phyloP scores from a whole-genome alignment of 805 yeast species.

The Ogataea naganishii region DNA sequence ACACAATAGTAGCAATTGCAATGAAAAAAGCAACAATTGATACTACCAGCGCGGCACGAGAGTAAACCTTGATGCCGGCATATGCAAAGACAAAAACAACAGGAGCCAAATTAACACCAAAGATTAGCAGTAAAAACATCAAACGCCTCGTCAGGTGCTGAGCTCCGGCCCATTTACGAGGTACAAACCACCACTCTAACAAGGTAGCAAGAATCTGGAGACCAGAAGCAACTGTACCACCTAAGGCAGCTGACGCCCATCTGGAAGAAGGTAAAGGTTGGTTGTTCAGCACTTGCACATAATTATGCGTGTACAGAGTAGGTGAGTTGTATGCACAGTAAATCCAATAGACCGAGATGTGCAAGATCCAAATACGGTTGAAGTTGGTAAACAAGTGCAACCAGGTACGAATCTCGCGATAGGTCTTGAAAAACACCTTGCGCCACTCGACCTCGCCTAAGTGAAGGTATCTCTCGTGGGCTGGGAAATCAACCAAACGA shows the following conservation, averaged over 20 bases:
- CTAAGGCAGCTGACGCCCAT: slow-evolving; percentile 91
- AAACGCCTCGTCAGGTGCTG: slow-evolving; percentile 90
- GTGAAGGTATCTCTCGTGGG: slow-evolving; percentile 80
- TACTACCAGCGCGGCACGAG: slow-evolving; percentile 67
- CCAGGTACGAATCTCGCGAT: slow-evolving; percentile 95
- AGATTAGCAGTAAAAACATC: slow-evolving; percentile 57
- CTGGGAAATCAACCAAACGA: slow-evolving; percentile 82
- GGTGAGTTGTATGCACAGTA: slow-evolving; percentile 91
- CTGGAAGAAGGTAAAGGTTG: slow-evolving; percentile 83
- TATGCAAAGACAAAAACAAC: slow-evolving; percentile 78
- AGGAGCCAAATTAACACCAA: slow-evolving; percentile 74
- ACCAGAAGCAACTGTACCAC: slow-evolving; percentile 78
- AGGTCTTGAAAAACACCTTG: slow-evolving; percentile 89
- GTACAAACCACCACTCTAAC: slow-evolving; percentile 93
- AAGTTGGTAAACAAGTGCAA: slow-evolving; percentile 90
- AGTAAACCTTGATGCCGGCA: slow-evolving; percentile 57
- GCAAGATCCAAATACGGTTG: slow-evolving; percentile 97
- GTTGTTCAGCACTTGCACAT: slow-evolving; percentile 73
- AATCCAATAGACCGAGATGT: slow-evolving; percentile 87
- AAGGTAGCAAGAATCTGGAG: slow-evolving; percentile 84
- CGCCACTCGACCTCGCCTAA: slow-evolving; percentile 92
- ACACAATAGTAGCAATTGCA: slow-evolving; percentile 73
- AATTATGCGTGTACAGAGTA: slow-evolving; percentile 79
- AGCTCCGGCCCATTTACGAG: slow-evolving; percentile 99
- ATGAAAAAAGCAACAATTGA: slow-evolving; percentile 85